Conservation (phyloP, 2,329 filamentous ascomycete species). For the Dactylellina drechsleri region DNA sequence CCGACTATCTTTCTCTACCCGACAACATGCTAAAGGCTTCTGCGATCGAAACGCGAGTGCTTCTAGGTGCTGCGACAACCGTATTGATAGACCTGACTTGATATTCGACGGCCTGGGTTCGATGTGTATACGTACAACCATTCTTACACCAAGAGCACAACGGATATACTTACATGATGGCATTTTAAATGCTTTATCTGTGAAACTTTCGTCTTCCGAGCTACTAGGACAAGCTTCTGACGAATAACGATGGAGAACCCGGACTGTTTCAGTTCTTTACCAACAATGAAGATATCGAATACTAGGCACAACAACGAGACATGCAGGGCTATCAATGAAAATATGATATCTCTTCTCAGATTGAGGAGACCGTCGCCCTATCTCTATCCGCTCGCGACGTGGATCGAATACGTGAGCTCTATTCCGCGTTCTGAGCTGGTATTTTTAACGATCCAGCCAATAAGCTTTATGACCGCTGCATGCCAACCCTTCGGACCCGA, state of each 20-base stretch:
- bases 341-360: neutral
- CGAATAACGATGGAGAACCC: neutral
- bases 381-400: neutral
- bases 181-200: too few species aligned
- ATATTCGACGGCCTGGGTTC: neutral
- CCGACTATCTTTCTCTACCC: neutral
- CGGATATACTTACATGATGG: too few species aligned
- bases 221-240: neutral
- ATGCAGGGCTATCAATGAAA: too few species aligned
- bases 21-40: neutral
- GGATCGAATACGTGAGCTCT: neutral
- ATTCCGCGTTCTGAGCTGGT: constrained; percentile 9
- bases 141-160: too few species aligned
- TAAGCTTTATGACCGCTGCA: constrained; percentile 47
- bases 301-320: too few species aligned
- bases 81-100: neutral
- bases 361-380: neutral
- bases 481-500: constrained; percentile 21
- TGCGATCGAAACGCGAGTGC: neutral
- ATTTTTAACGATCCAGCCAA: constrained; percentile 5
- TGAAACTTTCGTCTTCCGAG: neutral
- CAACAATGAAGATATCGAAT: neutral
- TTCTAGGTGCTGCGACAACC: neutral
- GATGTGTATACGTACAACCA: too few species aligned
- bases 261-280: constrained; percentile 8